phyloP scores from a whole-genome alignment of 148 eudicot species.

The Nepenthes mirabilis region DNA sequence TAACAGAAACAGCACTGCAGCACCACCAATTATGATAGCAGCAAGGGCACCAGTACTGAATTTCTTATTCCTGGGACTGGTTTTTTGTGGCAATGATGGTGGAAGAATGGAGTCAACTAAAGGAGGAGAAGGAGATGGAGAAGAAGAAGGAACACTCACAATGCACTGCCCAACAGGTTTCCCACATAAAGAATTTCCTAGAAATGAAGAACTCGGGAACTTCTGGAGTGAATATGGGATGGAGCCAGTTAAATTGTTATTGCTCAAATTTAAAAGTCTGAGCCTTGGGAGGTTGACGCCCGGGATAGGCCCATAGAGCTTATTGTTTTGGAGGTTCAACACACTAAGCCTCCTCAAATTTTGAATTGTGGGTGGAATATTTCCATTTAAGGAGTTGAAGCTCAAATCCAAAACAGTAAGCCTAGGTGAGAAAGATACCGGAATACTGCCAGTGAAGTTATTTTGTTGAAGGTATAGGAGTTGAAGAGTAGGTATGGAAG shows the following conservation, averaged over 20 bases:
- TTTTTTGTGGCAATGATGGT: constrained; percentile 11
- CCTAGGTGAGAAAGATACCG: constrained; percentile 33
- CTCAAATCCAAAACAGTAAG: constrained; percentile 54
- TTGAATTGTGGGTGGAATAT: constrained; percentile 32
- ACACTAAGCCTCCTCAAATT: constrained; percentile 40
- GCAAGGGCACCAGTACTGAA: constrained; percentile 31
- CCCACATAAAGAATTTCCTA: constrained; percentile 87
- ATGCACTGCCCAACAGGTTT: constrained; percentile 53
- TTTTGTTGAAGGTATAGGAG: constrained; percentile 63
- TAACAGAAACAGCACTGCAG: constrained; percentile 22
- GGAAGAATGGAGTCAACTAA: constrained; percentile 8
- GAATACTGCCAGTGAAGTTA: constrained; percentile 62
- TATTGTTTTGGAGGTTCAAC: constrained; percentile 45
- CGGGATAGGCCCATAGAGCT: constrained; percentile 54
- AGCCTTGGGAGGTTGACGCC: constrained; percentile 40
- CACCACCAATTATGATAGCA: constrained; percentile 42
- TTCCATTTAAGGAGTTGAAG: constrained; percentile 56
- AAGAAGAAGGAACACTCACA: constrained; percentile 15
- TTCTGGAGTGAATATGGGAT: constrained; percentile 49
- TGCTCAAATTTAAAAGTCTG: constrained; percentile 50
- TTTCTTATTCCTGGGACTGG: constrained; percentile 19
- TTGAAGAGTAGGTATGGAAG: constrained; percentile 55
- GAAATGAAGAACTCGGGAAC: constrained; percentile 56
- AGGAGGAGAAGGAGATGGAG: constrained; percentile 26
- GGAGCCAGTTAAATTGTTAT: constrained; percentile 52